Base-by-base conservation (phyloP, 208 protist genomes). In the Trypanosoma scelopori region DNA sequence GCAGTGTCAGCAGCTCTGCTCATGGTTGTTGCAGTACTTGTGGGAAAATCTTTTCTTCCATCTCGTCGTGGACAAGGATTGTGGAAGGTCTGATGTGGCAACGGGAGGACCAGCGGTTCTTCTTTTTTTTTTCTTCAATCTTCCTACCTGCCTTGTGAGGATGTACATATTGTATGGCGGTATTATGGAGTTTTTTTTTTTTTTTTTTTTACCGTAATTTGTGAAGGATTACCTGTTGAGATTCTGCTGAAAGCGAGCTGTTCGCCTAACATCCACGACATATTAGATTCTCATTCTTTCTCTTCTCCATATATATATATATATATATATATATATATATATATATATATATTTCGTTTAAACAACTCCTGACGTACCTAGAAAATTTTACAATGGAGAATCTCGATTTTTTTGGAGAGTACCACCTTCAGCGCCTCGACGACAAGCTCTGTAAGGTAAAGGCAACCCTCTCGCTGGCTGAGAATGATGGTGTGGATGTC, bases 401-500 rank as follows among this genome's bases (percentile, higher is more conserved):
- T n/a, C 70, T 74, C 41, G 74, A 82, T 3, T 71, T 92, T 62
- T 89, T 74, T 47, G 85, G 82, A 18, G 53, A 46, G 0, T 89
- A 84, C 66, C 64, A 71, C 28, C 65, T 92, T 9, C 68, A 71
- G 23, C 78, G 84, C 28, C 84, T 80, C 49, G 73, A 87, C 32
- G 75, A 73, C 1, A 79, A 81, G 57, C 43, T 42, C 0, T 45
- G 71, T 11, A 55, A 66, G 13, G 55, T 60, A 13, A 57, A 71
- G 2, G 79, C 73, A 0, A 73, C 61, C 55, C 60, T 92, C 5
- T 66, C 89, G 35, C 60, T 71, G 57, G 62, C 58, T 52, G 68
- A 65, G 22, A 65, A 61, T 22, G 75, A 84, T 16, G 43, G 41
- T 4, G 16, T 89, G 30, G 69, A 70, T 27, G 73, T 76, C 6